Percentiles rank a stretch among this genome's conserved stretches.
These are phyloP conservation scores for Neonectria hederae DNA, from an alignment of 2,329 filamentous ascomycete genomes.

Conservation along the genomic window DNA sequence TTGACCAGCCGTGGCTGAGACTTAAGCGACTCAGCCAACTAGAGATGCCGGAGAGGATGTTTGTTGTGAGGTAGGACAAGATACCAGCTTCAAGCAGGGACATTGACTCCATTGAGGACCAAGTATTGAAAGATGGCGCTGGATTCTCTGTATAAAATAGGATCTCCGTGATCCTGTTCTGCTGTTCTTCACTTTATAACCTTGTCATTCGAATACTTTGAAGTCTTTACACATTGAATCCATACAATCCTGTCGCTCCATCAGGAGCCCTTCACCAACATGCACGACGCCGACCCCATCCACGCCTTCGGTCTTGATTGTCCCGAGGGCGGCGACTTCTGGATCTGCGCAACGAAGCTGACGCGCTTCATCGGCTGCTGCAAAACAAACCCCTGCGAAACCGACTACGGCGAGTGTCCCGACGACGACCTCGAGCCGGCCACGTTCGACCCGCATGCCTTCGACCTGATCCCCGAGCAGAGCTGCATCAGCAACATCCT, in stretches of 20 bases:
- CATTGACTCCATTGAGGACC: neutral
- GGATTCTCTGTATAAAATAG: neutral
- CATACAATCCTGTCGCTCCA: neutral
- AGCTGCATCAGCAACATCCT: conserved; percentile 40
- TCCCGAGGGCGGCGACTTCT: conserved; percentile 46
- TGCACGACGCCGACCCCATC: conserved; percentile 21
- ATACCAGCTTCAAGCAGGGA: neutral
- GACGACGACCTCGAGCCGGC: conserved; percentile 35
- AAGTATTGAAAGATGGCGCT: neutral
- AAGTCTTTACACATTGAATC: neutral
- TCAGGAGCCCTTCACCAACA: conserved; percentile 1
- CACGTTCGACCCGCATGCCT: conserved; percentile 42
- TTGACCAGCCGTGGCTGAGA: neutral
- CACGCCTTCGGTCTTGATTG: conserved; percentile 44
- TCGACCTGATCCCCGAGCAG: conserved; percentile 44
- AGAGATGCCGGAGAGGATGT: neutral
- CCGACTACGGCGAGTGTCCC: conserved; percentile 30
- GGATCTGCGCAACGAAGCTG: conserved; percentile 47
- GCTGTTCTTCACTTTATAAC: neutral
- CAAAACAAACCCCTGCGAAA: conserved; percentile 45
- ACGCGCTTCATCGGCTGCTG: conserved; percentile 55
- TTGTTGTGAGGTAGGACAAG: neutral
- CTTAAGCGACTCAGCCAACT: neutral
- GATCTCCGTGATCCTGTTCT: neutral
- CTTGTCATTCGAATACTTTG: neutral